These are phyloP conservation scores for Arachnomyces sp. DNA, from an alignment of 2,329 filamentous ascomycete genomes.

Conservation along the genomic window DNA sequence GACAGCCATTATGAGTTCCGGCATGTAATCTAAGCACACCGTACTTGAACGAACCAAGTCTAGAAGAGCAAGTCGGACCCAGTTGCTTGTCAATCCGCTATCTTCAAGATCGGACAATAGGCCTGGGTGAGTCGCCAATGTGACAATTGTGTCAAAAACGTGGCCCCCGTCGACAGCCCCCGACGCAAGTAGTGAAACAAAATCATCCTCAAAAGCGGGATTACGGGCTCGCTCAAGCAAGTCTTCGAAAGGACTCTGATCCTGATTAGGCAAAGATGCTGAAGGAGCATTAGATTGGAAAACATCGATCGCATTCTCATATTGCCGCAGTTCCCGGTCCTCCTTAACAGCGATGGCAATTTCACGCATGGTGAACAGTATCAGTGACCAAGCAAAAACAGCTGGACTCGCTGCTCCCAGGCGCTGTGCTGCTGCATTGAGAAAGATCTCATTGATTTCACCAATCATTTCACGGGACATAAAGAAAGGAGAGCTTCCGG, in stretches of 20 bases:
- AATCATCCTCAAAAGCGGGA: slow-evolving; percentile 37
- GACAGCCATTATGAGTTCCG: slow-evolving; percentile 60
- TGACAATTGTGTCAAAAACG: slow-evolving; percentile 43
- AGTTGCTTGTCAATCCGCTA: slow-evolving; percentile 51
- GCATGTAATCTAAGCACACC: slow-evolving; percentile 62
- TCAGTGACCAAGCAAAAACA: slow-evolving; percentile 72
- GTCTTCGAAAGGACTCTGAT: slow-evolving; percentile 40
- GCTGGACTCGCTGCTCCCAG: slow-evolving; percentile 62
- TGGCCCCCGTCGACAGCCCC: slow-evolving; percentile 39
- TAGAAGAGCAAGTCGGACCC: slow-evolving; percentile 58
- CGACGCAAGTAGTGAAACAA: slow-evolving; percentile 41
- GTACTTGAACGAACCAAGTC: slow-evolving; percentile 64
- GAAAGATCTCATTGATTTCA: slow-evolving; percentile 64
- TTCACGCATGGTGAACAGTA: slow-evolving; percentile 62
- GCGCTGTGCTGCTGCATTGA: slow-evolving; percentile 50
- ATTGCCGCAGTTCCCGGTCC: slow-evolving; percentile 36
- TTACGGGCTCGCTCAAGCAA: slow-evolving; percentile 39
- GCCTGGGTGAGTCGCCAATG: slow-evolving; percentile 38
- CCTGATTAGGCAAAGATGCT: slow-evolving; percentile 22
- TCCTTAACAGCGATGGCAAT: slow-evolving; percentile 57
- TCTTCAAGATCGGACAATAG: slow-evolving; percentile 42
- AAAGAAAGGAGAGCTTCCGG: slow-evolving; percentile 51
- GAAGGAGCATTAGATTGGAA: slow-evolving; percentile 31
- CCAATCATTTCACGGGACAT: slow-evolving; percentile 62
- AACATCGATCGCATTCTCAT: slow-evolving; percentile 33